phyloP scores from a whole-genome alignment of 2,329 filamentous ascomycete species.

The Colletotrichum simmondsii region DNA sequence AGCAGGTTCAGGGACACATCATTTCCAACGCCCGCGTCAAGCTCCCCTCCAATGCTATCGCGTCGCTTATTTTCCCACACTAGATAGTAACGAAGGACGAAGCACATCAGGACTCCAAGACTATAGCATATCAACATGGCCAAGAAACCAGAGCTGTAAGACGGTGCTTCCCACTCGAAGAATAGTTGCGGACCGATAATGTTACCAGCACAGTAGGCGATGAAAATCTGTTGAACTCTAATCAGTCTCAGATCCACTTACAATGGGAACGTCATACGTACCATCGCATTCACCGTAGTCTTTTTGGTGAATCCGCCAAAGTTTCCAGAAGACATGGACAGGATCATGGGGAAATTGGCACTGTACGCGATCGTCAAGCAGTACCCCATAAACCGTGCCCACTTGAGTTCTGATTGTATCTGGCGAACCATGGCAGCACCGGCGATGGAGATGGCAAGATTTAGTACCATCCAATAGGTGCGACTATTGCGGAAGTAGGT shows the following conservation, averaged over 20 bases:
- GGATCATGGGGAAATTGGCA: slow-evolving; percentile 72
- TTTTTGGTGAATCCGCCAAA: slow-evolving; percentile 76
- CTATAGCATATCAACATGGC: slow-evolving; percentile 52
- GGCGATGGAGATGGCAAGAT: slow-evolving; percentile 50
- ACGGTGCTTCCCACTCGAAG: slow-evolving; percentile 64
- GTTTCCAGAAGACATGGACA: slow-evolving; percentile 76
- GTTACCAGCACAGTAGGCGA: slow-evolving; percentile 57
- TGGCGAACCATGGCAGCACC: slow-evolving; percentile 66
- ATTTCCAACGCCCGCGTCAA: slow-evolving; percentile 54
- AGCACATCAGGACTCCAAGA: slow-evolving; percentile 55
- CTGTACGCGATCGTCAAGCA: slow-evolving; percentile 59
- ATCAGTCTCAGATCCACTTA: neutral
- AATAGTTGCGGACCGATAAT: slow-evolving; percentile 75
- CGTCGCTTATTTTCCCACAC: slow-evolving; percentile 11
- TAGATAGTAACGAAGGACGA: slow-evolving; percentile 1
- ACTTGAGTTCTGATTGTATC: slow-evolving; percentile 52
- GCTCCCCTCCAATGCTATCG: slow-evolving; percentile 26
- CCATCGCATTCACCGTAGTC: slow-evolving; percentile 64
- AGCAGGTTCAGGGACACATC: slow-evolving; percentile 49
- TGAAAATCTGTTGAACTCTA: neutral
- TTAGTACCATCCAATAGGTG: slow-evolving; percentile 58
- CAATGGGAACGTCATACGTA: neutral
- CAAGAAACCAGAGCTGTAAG: slow-evolving; percentile 66
- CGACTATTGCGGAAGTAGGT: slow-evolving; percentile 63
- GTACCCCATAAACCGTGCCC: slow-evolving; percentile 41